Conservation (phyloP, 805 yeast genomes). For the Metschnikowia bowlesiae region DNA sequence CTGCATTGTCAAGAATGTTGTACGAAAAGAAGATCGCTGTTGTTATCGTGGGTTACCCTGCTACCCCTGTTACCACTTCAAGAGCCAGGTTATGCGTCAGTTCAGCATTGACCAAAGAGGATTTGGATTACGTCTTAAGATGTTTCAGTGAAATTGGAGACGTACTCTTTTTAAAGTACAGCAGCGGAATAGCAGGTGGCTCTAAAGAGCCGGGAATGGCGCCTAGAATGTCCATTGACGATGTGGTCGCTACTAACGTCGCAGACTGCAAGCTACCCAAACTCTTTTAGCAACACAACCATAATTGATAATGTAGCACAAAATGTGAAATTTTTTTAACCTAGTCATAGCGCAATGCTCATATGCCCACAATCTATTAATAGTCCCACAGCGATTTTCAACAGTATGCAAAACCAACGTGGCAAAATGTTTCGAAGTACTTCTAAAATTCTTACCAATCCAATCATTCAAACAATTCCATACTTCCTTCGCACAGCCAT, state of each 20-base stretch:
- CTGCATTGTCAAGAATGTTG: slow-evolving; percentile 81
- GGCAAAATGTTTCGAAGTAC: no score
- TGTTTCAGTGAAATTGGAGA: slow-evolving; percentile 79
- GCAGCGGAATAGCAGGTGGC: slow-evolving; percentile 76
- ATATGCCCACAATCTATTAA: no score
- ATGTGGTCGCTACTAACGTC: slow-evolving; percentile 68
- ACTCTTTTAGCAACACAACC: slow-evolving; percentile 8
- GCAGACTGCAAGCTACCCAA: slow-evolving; percentile 46
- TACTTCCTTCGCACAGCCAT: no score
- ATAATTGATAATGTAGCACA: slow-evolving; percentile 2
- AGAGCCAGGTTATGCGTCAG: slow-evolving; percentile 93
- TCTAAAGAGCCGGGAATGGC: slow-evolving; percentile 47
- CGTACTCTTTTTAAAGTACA: slow-evolving; percentile 64
- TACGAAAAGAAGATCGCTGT: slow-evolving; percentile 80
- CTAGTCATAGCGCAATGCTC: no score
- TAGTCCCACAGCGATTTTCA: no score
- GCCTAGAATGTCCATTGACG: slow-evolving; percentile 77
- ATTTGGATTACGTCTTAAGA: slow-evolving; percentile 73
- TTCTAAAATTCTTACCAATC: no score
- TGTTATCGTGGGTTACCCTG: slow-evolving; percentile 97
- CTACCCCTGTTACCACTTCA: slow-evolving; percentile 85
- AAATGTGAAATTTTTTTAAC: no score
- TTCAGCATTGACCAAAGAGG: slow-evolving; percentile 88
- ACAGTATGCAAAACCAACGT: no score
- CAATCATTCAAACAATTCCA: no score